Base-by-base conservation (phyloP, 2,329 filamentous ascomycete genomes). In the Pyrenochaeta sp. region DNA sequence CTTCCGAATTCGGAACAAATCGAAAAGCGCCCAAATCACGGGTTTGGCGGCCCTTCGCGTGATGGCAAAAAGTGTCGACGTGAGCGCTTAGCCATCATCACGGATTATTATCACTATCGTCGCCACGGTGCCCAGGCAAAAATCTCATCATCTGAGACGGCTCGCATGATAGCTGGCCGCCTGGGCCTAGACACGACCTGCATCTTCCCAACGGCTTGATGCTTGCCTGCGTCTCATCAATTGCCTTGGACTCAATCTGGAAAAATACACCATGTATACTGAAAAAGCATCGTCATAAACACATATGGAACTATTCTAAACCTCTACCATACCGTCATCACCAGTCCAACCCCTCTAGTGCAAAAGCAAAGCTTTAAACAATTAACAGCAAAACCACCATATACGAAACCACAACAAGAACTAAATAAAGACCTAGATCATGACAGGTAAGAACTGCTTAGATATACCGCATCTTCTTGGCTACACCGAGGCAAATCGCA, bases 381-480 rank as follows among this genome's bases (percentile, higher is more conserved):
- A 27, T 9, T 27, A 45, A 50, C 54, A 49, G n/a, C 30, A 30
- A 4, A 6, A 11, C 33, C 12, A 43, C 43, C 42, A 44, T 23
- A 44, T 11, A 14, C 30, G 37, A 43, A 33, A 41, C 36, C 51
- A 42, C 45, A 40, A 48, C 23, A 31, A 45, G 48, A 36, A 43
- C 11, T n/a, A n/a, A 30, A 39, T 36, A 27, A 29, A 30, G 40
- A 18, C 20, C 33, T 41, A 35, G 29, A 32, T 40, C n/a, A 41
- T 20, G 49, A 32, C n/a, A 21, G n/a, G 5, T 11, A 36, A 45
- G 23, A 9, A 4, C 37, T 14, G 23, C 10, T 68, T 60, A 80
- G 37, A 80, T 78, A 48, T 69, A 79, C 54, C 67, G 74, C 71
- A 81, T 58, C 66, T 63, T 77, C 76, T 75, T 80, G 20, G 79